Conservation (phyloP, 208 protist species). For the Crithidia mellificae region DNA sequence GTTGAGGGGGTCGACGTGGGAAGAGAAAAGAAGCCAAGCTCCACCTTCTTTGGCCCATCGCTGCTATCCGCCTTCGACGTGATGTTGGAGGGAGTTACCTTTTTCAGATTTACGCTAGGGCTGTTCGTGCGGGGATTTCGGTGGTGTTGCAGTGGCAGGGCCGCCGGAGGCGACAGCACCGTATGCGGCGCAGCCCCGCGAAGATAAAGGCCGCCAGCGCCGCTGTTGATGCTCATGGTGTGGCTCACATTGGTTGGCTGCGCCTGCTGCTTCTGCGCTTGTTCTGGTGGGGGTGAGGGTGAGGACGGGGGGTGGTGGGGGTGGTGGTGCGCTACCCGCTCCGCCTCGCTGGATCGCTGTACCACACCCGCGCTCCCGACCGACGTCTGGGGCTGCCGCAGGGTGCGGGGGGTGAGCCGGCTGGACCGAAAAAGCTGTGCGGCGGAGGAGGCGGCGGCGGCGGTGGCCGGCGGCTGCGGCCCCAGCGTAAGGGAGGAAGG, state of each 20-base stretch:
- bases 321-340: neutral
- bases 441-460: neutral
- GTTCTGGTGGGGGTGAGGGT: neutral
- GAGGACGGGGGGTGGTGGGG: too few species aligned
- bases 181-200: too few species aligned
- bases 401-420: constrained; percentile 12
- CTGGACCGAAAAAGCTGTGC: neutral
- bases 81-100: too few species aligned
- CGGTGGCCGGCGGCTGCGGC: neutral
- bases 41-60: too few species aligned
- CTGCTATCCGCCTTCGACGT: too few species aligned
- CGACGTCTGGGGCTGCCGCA: constrained; percentile 6
- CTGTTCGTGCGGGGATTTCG: neutral
- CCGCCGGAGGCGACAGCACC: neutral
- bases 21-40: too few species aligned
- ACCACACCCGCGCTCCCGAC: neutral
- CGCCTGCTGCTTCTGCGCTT: too few species aligned
- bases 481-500: neutral
- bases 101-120: neutral
- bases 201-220: too few species aligned
- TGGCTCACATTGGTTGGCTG: too few species aligned
- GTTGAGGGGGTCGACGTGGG: too few species aligned
- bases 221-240: too few species aligned
- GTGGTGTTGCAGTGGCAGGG: neutral
- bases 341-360: constrained; percentile 7